Base-by-base conservation (phyloP, 2,329 filamentous ascomycete genomes). In the Dothiorella sarmentorum region DNA sequence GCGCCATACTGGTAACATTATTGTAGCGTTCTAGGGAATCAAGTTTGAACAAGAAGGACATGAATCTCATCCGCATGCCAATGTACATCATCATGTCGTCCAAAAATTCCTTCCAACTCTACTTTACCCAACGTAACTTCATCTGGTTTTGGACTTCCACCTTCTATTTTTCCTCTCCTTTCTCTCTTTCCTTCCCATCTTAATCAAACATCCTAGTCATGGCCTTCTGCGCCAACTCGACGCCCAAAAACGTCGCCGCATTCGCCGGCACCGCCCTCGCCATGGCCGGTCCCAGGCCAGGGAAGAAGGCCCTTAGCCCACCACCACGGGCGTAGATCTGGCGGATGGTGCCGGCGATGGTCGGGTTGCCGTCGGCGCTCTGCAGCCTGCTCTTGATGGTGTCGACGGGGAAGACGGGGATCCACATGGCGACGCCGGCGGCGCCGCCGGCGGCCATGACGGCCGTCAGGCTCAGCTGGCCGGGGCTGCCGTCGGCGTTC, bases 381-480 rank as follows among this genome's bases (percentile, higher is more conserved):
- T 99, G 94, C 71, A 99, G 78, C 35, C 92, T 82, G 63, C 88
- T 92, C 84, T 99, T 99, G 77, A 99, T 87, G 0, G 94, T 99
- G 71, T 99, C 94, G 63, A 99, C 83, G 20, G 94, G 94, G 83
- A 99, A 99, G 40, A 99, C 92, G 56, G 94, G 92, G 65, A 97
- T 94, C 94, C 94, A 99, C 94, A 99, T 99, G 63, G 94, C 94
- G 24, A 99, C 85, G 69, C 94, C 94, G 0, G 94, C 94, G 3
- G 87, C 89, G 63, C 90, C 94, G 67, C 94, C 94, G 2, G 94
- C 94, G 26, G 85, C 83, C 67, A 92, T 90, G 59, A 99, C 83
- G 10, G 94, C 94, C 2, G 84, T 78, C 63, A 99, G 79, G 68
- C 88, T 93, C 60, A 97, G 77, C 66, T 94, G 80, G 40, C 91